Evolutionary conservation across 352 stramenopile genomes (phyloP).

Genomic region (Globisporangium canariense): DNA sequence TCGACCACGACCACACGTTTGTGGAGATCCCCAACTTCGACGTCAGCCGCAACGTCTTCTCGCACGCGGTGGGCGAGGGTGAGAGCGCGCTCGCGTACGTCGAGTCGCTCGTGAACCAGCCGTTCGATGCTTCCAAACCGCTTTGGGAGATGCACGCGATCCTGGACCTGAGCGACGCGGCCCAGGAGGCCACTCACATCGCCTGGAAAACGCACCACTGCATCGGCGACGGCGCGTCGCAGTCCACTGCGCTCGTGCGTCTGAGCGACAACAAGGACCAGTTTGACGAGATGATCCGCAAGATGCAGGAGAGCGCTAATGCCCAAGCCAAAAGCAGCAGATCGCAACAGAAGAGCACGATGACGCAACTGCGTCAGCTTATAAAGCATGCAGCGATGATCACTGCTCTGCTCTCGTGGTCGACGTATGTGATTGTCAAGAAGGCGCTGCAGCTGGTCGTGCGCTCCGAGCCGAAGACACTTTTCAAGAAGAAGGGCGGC

Average conservation of each 20-base stretch:
- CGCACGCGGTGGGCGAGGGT: constrained; percentile 45
- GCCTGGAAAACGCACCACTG: constrained; percentile 80
- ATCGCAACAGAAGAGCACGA: background rate
- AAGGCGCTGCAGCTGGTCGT: constrained; percentile 49
- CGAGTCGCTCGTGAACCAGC: constrained; percentile 68
- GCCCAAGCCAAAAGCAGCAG: constrained; percentile 18
- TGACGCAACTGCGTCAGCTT: constrained; percentile 22
- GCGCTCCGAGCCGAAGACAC: constrained; percentile 50
- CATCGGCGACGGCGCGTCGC: constrained; percentile 67
- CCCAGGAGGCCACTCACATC: constrained; percentile 37
- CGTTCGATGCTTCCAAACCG: constrained; percentile 61
- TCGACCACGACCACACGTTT: constrained; percentile 43
- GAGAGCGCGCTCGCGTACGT: constrained; percentile 64
- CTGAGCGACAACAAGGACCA: constrained; percentile 69
- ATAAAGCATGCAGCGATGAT: constrained; percentile 29
- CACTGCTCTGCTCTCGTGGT: constrained; percentile 45
- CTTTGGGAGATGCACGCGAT: constrained; percentile 79
- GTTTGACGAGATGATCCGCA: constrained; percentile 60
- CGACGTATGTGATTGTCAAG: constrained; percentile 46
- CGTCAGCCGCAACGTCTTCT: constrained; percentile 43
- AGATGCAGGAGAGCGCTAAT: constrained; percentile 31
- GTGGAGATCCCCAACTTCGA: constrained; percentile 60
- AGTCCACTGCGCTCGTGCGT: constrained; percentile 57
- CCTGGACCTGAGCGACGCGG: constrained; percentile 25
- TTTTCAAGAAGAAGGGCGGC: constrained; percentile 62